These are phyloP conservation scores for Aspergillus fructus DNA, from an alignment of 2,329 filamentous ascomycete species.

Conservation along the genomic window DNA sequence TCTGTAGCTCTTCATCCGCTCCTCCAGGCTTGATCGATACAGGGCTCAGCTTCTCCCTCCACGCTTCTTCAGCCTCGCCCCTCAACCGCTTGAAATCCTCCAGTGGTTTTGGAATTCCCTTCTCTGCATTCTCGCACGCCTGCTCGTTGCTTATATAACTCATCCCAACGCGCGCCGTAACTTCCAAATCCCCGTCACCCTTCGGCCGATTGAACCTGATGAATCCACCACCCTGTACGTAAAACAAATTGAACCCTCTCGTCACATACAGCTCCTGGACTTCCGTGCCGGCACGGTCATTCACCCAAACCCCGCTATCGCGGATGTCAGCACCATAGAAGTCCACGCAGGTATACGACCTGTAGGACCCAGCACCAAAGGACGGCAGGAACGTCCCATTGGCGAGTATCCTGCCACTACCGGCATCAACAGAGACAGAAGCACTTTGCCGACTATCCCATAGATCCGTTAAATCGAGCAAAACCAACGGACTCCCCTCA, in stretches of 20 bases:
- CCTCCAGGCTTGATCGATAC: constrained; percentile 36
- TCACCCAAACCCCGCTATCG: constrained; percentile 62
- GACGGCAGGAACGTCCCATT: constrained; percentile 61
- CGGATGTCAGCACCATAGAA: constrained; percentile 55
- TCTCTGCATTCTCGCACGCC: constrained; percentile 66
- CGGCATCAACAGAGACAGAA: constrained; percentile 54
- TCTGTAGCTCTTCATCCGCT: constrained; percentile 35
- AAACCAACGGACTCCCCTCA: constrained; percentile 61
- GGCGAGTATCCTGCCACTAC: constrained; percentile 62
- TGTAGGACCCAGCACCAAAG: constrained; percentile 62
- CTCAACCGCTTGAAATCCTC: constrained; percentile 57
- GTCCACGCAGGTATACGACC: constrained; percentile 65
- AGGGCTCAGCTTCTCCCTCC: constrained; percentile 55
- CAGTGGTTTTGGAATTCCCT: constrained; percentile 63
- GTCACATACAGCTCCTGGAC: constrained; percentile 56
- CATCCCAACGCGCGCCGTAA: constrained; percentile 64
- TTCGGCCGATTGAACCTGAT: constrained; percentile 57
- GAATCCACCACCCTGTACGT: constrained; percentile 61
- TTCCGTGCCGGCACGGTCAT: constrained; percentile 57
- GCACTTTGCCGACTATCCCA: constrained; percentile 61
- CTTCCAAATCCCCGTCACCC: constrained; percentile 39
- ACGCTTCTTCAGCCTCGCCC: constrained; percentile 54
- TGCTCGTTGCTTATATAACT: constrained; percentile 66
- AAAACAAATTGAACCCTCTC: constrained; percentile 58
- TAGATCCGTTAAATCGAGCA: constrained; percentile 65